These are phyloP conservation scores for Ceriops tagal DNA, from an alignment of 345 rosid genomes.

Conservation along the genomic window DNA sequence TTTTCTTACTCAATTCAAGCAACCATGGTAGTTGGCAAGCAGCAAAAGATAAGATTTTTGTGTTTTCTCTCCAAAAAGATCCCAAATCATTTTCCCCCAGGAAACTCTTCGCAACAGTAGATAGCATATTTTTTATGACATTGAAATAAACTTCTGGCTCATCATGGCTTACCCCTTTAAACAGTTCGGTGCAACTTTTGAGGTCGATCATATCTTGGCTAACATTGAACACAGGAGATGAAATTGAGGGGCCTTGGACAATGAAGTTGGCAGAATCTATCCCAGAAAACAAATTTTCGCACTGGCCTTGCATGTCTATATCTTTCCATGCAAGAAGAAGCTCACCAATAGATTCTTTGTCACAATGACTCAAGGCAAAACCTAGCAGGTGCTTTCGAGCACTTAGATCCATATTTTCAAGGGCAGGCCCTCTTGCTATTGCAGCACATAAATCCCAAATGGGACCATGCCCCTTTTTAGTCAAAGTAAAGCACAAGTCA, in stretches of 20 bases:
- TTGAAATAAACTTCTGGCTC: conserved; percentile 45
- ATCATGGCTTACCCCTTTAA: conserved; percentile 34
- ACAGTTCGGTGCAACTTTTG: conserved; percentile 46
- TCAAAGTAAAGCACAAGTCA: conserved; percentile 80
- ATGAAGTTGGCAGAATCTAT: conserved; percentile 44
- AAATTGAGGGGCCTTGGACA: conserved; percentile 28
- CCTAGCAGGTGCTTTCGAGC: conserved; percentile 82
- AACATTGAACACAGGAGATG: conserved; percentile 29
- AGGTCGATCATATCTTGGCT: conserved; percentile 45
- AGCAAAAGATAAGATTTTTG: conserved; percentile 70
- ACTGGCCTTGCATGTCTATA: conserved; percentile 82
- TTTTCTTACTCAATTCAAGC: conserved; percentile 62
- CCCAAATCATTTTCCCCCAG: conserved; percentile 58
- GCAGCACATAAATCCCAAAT: conserved; percentile 99
- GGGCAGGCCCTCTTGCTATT: conserved; percentile 94
- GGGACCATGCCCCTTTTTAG: conserved; percentile 85
- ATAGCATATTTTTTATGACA: conserved; percentile 46
- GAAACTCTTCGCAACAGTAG: conserved; percentile 57
- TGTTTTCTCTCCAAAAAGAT: conserved; percentile 57
- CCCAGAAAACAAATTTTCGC: conserved; percentile 65
- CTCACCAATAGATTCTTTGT: conserved; percentile 88
- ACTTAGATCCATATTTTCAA: conserved; percentile 75
- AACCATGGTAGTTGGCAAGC: conserved; percentile 84
- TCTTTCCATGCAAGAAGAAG: conserved; percentile 96
- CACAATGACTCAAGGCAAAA: conserved; percentile 91